phyloP scores from a whole-genome alignment of 1,284 basidiomycete species.

The Ustilago tritici region DNA sequence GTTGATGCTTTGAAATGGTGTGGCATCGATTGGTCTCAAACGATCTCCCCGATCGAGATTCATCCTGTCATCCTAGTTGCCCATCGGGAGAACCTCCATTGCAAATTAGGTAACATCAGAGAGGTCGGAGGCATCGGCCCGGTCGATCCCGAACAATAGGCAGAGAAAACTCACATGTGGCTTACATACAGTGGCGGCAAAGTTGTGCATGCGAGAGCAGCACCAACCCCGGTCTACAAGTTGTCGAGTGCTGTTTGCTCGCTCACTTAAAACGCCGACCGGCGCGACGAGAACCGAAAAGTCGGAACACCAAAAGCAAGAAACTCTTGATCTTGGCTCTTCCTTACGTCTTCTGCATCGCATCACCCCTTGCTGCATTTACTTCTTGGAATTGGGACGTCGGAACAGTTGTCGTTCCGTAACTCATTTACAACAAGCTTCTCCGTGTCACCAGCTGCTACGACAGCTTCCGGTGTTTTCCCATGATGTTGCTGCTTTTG shows the following conservation, averaged over 20 bases:
- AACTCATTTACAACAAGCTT: background rate
- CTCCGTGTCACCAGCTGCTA: too few species aligned
- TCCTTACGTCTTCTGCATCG: too few species aligned
- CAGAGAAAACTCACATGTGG: too few species aligned
- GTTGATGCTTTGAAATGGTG: background rate
- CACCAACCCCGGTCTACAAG: too few species aligned
- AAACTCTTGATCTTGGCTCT: background rate
- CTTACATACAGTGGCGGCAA: too few species aligned
- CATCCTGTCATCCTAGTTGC: background rate
- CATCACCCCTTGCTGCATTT: background rate
- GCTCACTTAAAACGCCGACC: slow-evolving; percentile 3
- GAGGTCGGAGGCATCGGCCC: too few species aligned
- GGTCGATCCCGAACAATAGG: too few species aligned
- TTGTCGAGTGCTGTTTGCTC: background rate
- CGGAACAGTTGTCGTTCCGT: slow-evolving; percentile 1
- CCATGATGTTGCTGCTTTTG: background rate
- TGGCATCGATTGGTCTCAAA: background rate
- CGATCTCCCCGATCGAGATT: background rate
- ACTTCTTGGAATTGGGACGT: background rate
- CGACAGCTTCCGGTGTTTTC: background rate
- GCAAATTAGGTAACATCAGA: background rate
- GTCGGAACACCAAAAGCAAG: background rate
- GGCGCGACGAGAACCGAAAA: background rate
- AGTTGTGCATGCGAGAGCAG: too few species aligned
- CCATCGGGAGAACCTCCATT: background rate